Percentiles rank a stretch among this genome's conserved stretches.
phyloP scores from a whole-genome alignment of 176 grass and related monocot species.

The Microstegium vimineum region DNA sequence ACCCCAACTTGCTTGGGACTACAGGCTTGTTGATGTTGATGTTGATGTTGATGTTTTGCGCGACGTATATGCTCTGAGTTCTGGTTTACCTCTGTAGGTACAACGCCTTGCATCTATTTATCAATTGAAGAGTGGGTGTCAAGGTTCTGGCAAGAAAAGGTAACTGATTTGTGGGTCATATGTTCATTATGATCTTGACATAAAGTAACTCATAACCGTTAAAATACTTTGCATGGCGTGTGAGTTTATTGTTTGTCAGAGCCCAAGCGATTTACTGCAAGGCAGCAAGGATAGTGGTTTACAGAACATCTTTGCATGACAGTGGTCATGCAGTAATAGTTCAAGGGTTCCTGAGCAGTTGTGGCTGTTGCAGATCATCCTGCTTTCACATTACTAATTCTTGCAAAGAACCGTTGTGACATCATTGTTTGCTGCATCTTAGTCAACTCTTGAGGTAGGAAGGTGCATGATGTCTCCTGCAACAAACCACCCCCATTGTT shows the following conservation, averaged over 20 bases:
- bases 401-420: not conserved
- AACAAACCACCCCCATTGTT: slow-evolving; percentile 32
- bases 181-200: not conserved
- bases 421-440: slow-evolving; percentile 5
- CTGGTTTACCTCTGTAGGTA: slow-evolving; percentile 53
- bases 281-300: not conserved
- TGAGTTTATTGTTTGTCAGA: not conserved
- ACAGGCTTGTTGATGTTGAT: too few species aligned
- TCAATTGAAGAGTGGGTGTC: slow-evolving; percentile 62
- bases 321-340: slow-evolving; percentile 8
- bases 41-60: not conserved
- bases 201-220: not conserved
- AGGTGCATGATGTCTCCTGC: slow-evolving; percentile 34
- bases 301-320: not conserved
- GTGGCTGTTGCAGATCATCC: not conserved
- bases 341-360: not conserved
- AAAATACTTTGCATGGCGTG: not conserved
- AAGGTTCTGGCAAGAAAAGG: slow-evolving; percentile 96
- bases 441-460: slow-evolving; percentile 23
- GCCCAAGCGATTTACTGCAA: slow-evolving; percentile 1
- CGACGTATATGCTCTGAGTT: not conserved
- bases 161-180: slow-evolving; percentile 15
- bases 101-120: slow-evolving; percentile 88
- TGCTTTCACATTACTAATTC: not conserved
- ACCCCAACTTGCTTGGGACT: too few species aligned